Base-by-base conservation (phyloP, 805 yeast species). In the Pichia paraexigua region DNA sequence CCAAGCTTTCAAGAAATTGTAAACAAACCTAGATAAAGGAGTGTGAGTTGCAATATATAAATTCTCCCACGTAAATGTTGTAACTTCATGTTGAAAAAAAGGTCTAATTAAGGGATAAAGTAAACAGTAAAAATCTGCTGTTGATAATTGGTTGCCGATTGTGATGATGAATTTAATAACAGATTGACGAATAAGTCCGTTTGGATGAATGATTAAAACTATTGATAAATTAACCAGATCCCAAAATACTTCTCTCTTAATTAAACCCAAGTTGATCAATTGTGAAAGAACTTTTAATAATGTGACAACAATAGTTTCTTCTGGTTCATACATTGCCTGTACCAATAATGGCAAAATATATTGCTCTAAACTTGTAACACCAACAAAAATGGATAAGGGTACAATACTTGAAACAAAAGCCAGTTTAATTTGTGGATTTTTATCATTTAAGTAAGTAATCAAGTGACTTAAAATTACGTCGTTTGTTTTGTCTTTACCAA, bases 381-480 rank as follows among this genome's bases (percentile, higher is more conserved):
- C 99, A 17, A 91, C 81, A 62, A 81, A 85, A 5, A 90, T 79
- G 0, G 95, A 85, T 11, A 94, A 72, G 0, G 84, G 80, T 1
- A 89, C 75, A 12, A 91, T 78, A 9, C 89, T 75, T 42, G 81
- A 76, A 39, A 92, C 82, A 59, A 94, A 83, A 5, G 83, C 80
- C 28, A 86, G 69, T 53, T 95, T 73, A 22, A 94, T 70, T 21
- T 80, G 76, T 0, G 84, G 70, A 60, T 82, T 81, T 50, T 80
- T 75, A 62, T 91, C 97, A 65, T 94, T 94, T 56, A 94, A 69
- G 61, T 90, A 94, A 0, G 98, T 91, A 43, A 94, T 91, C 51
- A 91, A 71, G 70, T 94, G 98, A 44, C 96, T 90, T 45, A 94
- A 68, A 22, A 94, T 82, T 41, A 94, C 73, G 63, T 94, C 98